phyloP scores from a whole-genome alignment of 805 yeast species.

The Starmerella sirachaensis region DNA sequence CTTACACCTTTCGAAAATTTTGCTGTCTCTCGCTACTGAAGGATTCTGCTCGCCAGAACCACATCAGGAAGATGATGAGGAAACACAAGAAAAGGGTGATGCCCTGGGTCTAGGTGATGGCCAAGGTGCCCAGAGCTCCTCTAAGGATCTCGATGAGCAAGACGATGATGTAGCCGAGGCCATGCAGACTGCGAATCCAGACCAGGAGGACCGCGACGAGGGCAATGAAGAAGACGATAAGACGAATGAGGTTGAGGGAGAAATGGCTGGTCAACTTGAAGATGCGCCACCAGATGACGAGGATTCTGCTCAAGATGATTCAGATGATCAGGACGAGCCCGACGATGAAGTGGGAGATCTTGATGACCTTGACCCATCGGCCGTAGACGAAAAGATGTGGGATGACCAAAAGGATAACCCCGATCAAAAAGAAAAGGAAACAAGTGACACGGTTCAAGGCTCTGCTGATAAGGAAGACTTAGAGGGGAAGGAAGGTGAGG shows the following conservation, averaged over 20 bases:
- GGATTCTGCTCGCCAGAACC: conserved; percentile 96
- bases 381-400: conserved; percentile 96
- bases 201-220: conserved; percentile 33
- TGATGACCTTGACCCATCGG: conserved; percentile 85
- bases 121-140: conserved; percentile 66
- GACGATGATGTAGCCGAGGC: conserved; percentile 79
- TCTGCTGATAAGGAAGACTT: conserved; percentile 30
- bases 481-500: conserved; percentile 21
- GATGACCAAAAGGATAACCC: conserved; percentile 75
- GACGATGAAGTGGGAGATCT: conserved; percentile 86
- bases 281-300: conserved; percentile 53
- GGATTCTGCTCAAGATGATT: conserved; percentile 41
- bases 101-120: conserved; percentile 95
- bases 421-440: conserved; percentile 58
- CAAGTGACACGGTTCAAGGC: conserved; percentile 52
- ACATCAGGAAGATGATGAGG: conserved; percentile 38
- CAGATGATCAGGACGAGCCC: conserved; percentile 49
- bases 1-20: conserved; percentile 42
- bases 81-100: conserved; percentile 53
- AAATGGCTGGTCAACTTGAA: conserved; percentile 89
- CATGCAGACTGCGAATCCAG: conserved; percentile 57
- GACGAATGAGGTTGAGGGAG: conserved; percentile 91
- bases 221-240: conserved; percentile 62
- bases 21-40: conserved; percentile 52
- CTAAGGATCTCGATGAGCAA: conserved; percentile 69